A percentile compares a stretch with the other conserved stretches of the same genome.
phyloP scores from a whole-genome alignment of 768 basidiomycete species.

The Kockovaella imperatae region DNA sequence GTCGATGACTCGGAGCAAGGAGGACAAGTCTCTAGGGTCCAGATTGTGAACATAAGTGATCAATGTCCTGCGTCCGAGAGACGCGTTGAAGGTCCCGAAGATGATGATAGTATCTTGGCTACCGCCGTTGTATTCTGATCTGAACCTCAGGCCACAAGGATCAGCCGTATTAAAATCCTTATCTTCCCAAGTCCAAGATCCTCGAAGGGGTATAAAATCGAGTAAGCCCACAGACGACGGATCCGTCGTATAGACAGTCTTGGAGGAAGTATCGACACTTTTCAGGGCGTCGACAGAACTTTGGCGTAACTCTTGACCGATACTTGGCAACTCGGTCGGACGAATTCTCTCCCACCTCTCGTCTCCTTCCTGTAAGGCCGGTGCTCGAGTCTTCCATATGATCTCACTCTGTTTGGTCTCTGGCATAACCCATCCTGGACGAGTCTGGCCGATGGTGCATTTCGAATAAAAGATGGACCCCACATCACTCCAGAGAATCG shows the following conservation, averaged over 20 bases:
- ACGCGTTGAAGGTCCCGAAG: conserved; percentile 10
- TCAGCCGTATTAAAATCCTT: background rate
- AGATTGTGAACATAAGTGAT: conserved; percentile 16
- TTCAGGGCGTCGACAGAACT: background rate
- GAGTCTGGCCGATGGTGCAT: conserved; percentile 8
- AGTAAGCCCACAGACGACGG: conserved; percentile 8
- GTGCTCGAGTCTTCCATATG: conserved; percentile 13
- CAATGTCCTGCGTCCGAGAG: conserved; percentile 13
- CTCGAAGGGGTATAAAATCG: conserved; percentile 4
- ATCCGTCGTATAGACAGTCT: background rate
- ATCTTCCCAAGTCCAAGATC: background rate
- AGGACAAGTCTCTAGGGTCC: conserved; percentile 6
- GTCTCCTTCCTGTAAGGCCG: background rate
- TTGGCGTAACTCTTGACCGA: background rate
- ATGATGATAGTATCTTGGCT: conserved; percentile 18
- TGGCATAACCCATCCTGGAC: conserved; percentile 23
- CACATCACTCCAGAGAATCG: conserved; percentile 29
- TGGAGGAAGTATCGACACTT: background rate
- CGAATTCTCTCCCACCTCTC: background rate
- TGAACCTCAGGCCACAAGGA: background rate
- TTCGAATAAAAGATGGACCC: conserved; percentile 22
- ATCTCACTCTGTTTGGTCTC: conserved; percentile 12
- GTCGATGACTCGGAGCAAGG: conserved; percentile 19
- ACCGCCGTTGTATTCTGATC: background rate
- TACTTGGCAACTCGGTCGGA: background rate